These are phyloP conservation scores for Fusarium secorum DNA, from an alignment of 2,329 filamentous ascomycete genomes.

Conservation along the genomic window DNA sequence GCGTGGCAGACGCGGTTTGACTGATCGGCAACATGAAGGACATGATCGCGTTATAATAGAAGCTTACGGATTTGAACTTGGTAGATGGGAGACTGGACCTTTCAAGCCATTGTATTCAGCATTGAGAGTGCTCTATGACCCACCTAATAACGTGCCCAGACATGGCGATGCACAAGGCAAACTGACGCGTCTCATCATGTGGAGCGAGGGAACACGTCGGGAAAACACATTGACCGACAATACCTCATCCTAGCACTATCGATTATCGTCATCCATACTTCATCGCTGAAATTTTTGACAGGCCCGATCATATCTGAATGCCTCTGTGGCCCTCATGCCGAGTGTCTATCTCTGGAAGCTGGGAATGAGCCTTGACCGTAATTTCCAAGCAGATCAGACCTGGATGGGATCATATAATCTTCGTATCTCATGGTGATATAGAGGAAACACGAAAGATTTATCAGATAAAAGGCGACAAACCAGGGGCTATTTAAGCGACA, in stretches of 20 bases:
- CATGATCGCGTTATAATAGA: not conserved
- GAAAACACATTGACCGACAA: not conserved
- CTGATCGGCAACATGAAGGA: not conserved
- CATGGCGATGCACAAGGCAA: not conserved
- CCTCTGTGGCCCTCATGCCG: not conserved
- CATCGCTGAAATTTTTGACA: accelerated
- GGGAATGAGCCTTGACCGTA: not conserved
- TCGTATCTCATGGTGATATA: accelerated
- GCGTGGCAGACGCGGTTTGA: not conserved
- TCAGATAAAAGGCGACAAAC: not conserved
- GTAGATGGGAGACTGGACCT: accelerated
- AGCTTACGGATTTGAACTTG: accelerated
- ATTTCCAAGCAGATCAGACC: not conserved
- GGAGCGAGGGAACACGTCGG: not conserved
- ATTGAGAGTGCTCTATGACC: too few species aligned
- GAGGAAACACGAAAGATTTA: accelerated
- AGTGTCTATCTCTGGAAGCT: too few species aligned
- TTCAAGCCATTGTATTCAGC: too few species aligned
- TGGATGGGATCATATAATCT: not conserved
- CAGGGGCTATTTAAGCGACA: too few species aligned
- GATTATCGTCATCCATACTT: accelerated
- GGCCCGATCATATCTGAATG: not conserved
- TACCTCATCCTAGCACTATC: not conserved
- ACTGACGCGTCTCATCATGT: not conserved
- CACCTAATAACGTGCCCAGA: too few species aligned